Conservation (phyloP, 495 filamentous ascomycete species). For the Xylaria palmicola region DNA sequence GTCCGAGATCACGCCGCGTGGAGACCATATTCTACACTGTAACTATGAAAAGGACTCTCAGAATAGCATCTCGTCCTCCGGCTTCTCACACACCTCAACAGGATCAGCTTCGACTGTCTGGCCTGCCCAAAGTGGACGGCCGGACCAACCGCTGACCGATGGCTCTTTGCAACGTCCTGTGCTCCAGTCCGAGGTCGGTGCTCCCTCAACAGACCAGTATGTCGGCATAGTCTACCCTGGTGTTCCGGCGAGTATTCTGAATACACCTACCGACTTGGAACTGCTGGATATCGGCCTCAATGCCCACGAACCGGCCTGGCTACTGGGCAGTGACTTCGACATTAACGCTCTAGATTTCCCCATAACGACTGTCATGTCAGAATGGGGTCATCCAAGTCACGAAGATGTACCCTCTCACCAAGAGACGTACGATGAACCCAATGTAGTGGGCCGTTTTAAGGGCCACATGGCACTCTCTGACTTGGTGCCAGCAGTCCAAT, state of each 20-base stretch:
- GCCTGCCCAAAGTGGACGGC: neutral
- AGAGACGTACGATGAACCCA: neutral
- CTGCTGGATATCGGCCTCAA: conserved; percentile 10
- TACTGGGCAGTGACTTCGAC: conserved; percentile 9
- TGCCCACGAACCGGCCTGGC: conserved; percentile 12
- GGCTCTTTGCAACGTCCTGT: neutral
- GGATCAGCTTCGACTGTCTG: neutral
- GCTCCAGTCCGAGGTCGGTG: neutral
- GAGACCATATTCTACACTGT: neutral
- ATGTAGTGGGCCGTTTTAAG: conserved; percentile 4
- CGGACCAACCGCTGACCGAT: conserved; percentile 2
- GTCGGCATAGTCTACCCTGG: neutral
- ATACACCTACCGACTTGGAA: conserved; percentile 8
- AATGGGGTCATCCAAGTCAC: conserved; percentile 4
- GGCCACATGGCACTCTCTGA: conserved; percentile 11
- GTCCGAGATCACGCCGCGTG: neutral
- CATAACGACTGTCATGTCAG: conserved; percentile 9
- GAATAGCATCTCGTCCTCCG: neutral
- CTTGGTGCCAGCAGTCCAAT: conserved; percentile 11
- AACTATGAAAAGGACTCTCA: conserved; percentile 4
- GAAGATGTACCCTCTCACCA: conserved; percentile 3
- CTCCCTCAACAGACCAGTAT: neutral
- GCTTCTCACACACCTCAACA: neutral
- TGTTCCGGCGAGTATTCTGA: neutral
- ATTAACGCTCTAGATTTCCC: conserved; percentile 10